phyloP scores from a whole-genome alignment of 495 filamentous ascomycete species.

The Penicillium lividum region DNA sequence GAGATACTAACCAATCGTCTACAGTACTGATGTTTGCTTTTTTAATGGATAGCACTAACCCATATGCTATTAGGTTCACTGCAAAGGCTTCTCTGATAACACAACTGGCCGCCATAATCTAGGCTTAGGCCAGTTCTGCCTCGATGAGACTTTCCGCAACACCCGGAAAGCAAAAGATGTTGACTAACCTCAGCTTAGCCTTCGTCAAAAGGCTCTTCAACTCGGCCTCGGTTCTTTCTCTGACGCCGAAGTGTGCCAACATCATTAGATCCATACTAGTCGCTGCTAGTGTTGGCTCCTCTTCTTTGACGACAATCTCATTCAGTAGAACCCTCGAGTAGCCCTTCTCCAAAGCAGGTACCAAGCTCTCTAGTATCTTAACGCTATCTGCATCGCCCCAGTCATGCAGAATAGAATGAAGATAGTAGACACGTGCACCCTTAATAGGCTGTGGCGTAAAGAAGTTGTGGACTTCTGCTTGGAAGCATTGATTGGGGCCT shows the following conservation, averaged over 20 bases:
- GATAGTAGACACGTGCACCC: constrained; percentile 36
- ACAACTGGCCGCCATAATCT: no score
- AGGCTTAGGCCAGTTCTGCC: constrained; percentile 15
- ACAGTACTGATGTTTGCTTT: no score
- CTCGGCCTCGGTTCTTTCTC: constrained; percentile 38
- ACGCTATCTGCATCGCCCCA: constrained; percentile 47
- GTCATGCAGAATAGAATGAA: constrained; percentile 53
- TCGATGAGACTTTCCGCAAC: constrained; percentile 37
- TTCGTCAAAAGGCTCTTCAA: constrained; percentile 36
- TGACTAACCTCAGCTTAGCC: constrained; percentile 64
- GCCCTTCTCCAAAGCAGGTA: constrained; percentile 48
- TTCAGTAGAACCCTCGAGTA: constrained; percentile 54
- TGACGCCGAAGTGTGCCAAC: constrained; percentile 35
- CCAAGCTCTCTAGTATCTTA: constrained; percentile 45
- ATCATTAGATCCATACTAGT: constrained; percentile 51
- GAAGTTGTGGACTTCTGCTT: constrained; percentile 45
- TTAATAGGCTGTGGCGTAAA: constrained; percentile 53
- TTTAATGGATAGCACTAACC: no score
- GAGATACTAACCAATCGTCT: no score
- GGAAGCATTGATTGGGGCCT: constrained; percentile 16
- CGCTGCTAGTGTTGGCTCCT: constrained; percentile 38
- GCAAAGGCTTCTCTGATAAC: no score
- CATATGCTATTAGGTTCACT: no score
- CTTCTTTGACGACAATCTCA: constrained; percentile 52
- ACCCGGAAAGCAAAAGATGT: constrained; percentile 29